These are phyloP conservation scores for Brassica juncea DNA, from an alignment of 345 rosid species.

Conservation along the genomic window DNA sequence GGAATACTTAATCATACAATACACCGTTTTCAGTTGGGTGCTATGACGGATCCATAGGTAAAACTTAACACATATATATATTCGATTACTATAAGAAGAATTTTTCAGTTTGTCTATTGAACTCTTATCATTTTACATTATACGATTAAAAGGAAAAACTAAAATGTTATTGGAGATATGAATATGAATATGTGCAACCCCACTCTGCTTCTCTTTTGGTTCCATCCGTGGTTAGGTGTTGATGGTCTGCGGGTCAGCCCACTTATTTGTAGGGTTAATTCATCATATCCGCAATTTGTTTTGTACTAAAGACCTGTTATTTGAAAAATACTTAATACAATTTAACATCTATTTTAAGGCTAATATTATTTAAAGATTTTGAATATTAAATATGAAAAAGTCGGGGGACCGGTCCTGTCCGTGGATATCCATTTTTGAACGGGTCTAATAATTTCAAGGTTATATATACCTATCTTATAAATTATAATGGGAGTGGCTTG, in stretches of 20 bases:
- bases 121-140: not conserved
- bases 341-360: not conserved
- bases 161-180: not conserved
- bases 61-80: not conserved
- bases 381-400: not conserved
- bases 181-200: not conserved
- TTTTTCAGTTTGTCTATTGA: not conserved
- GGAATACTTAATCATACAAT: not conserved
- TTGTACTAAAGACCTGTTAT: not conserved
- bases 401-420: not conserved
- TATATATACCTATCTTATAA: not conserved
- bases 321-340: not conserved
- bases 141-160: not conserved
- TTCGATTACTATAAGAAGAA: not conserved
- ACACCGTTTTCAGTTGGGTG: not conserved
- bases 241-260: slow-evolving; percentile 6
- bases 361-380: not conserved
- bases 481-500: not conserved
- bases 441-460: not conserved
- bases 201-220: not conserved
- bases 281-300: not conserved
- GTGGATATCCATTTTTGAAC: not conserved
- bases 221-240: not conserved
- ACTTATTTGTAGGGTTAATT: not conserved
- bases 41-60: not conserved